Conservation (phyloP, 306 rosid genomes). For the Arachis hypogaea region DNA sequence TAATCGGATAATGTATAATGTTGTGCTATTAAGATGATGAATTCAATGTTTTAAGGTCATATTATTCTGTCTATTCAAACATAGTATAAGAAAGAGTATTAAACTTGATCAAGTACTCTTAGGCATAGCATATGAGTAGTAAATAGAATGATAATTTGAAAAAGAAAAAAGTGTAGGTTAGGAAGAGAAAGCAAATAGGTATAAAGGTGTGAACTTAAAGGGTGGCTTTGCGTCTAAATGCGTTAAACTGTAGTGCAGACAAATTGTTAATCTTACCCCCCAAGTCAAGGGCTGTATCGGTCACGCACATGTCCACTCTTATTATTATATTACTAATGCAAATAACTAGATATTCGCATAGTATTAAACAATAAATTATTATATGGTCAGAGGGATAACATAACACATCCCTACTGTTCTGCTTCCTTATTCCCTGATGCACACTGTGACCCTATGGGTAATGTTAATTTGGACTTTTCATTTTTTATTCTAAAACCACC, state of each 20-base stretch:
- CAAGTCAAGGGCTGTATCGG: constrained; percentile 15
- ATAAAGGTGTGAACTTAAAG: background rate
- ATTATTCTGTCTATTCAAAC: background rate
- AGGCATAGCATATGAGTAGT: background rate
- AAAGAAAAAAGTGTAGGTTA: background rate
- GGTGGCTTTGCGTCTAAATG: constrained; percentile 38
- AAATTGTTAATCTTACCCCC: constrained; percentile 20
- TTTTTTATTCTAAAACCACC: background rate
- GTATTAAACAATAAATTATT: background rate
- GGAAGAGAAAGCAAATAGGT: background rate
- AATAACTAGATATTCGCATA: background rate
- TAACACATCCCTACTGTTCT: background rate
- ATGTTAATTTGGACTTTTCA: background rate
- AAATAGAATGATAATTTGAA: background rate
- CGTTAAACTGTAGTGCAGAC: constrained; percentile 33
- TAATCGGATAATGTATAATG: background rate
- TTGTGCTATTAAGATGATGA: no score
- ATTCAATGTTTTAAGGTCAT: background rate
- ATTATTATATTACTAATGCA: no score
- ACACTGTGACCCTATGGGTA: background rate
- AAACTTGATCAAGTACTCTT: background rate
- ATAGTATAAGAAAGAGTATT: background rate
- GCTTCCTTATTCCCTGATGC: background rate
- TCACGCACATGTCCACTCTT: constrained; percentile 29
- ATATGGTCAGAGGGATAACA: background rate